phyloP scores from a whole-genome alignment of 495 filamentous ascomycete genomes.

The Elaphomyces granulatus region DNA sequence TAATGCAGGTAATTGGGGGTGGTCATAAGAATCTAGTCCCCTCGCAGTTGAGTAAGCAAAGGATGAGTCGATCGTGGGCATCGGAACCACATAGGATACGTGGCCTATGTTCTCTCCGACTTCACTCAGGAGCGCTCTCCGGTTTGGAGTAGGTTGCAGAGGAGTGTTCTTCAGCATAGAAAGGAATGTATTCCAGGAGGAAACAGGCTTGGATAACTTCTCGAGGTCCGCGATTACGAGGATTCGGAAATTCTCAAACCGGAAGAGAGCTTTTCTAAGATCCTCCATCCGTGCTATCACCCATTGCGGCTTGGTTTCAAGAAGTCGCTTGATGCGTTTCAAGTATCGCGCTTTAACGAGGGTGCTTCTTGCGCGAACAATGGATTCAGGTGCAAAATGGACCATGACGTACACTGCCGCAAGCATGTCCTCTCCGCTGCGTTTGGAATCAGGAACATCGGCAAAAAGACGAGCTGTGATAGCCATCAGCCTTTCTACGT shows the following conservation, averaged over 20 bases:
- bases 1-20: constrained; percentile 67
- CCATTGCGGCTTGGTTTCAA: constrained; percentile 53
- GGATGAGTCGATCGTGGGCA: constrained; percentile 88
- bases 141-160: constrained; percentile 44
- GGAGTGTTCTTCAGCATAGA: constrained; percentile 31
- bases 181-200: constrained; percentile 60
- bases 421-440: constrained; percentile 58
- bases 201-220: constrained; percentile 65
- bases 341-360: constrained; percentile 83
- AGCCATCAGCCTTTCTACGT: constrained; percentile 62
- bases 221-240: constrained; percentile 71
- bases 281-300: constrained; percentile 64
- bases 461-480: constrained; percentile 79
- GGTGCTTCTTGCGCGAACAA: constrained; percentile 61
- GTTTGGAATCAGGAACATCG: constrained; percentile 87
- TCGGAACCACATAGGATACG: constrained; percentile 66
- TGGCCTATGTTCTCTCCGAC: constrained; percentile 59
- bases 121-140: constrained; percentile 48
- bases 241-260: constrained; percentile 68
- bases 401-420: constrained; percentile 68
- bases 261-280: constrained; percentile 58
- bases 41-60: constrained; percentile 62
- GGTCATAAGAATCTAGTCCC: constrained; percentile 58
- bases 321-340: constrained; percentile 61
- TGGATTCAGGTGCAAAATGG: constrained; percentile 56